A percentile compares a stretch with the other conserved stretches of the same genome.
phyloP scores from a whole-genome alignment of 208 protist genomes.

The Leishmania braziliensis region DNA sequence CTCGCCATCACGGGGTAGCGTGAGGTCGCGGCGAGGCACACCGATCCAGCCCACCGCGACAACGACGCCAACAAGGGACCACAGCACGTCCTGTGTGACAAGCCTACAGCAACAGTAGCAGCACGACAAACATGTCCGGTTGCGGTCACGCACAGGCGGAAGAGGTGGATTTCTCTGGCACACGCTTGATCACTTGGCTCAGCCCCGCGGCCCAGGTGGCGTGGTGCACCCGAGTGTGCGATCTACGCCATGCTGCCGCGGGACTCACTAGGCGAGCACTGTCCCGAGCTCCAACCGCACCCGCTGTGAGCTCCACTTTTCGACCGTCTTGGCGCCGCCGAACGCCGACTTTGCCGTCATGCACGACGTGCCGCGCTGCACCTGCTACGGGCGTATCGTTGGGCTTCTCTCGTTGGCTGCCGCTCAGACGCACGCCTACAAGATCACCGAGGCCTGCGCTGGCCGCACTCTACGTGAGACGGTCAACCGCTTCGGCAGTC shows the following conservation, averaged over 20 bases:
- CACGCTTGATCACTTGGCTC: no score
- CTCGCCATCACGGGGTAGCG: not conserved
- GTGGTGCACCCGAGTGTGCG: no score
- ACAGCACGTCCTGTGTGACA: not conserved
- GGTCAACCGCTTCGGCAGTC: constrained; percentile 37
- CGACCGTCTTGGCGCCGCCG: not conserved
- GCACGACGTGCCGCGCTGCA: constrained; percentile 19
- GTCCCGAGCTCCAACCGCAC: not conserved
- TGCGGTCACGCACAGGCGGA: no score
- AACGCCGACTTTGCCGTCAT: constrained; percentile 19
- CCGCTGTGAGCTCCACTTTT: not conserved
- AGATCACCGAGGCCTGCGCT: constrained; percentile 43
- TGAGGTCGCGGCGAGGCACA: not conserved
- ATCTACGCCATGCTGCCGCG: no score
- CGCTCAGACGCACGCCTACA: constrained; percentile 30
- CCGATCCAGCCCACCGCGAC: not conserved
- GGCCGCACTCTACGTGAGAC: constrained; percentile 38
- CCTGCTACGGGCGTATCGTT: constrained; percentile 53
- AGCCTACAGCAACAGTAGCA: not conserved
- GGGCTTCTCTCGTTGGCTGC: constrained; percentile 34
- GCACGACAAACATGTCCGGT: not conserved
- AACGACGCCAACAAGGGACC: not conserved
- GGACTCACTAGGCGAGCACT: not conserved
- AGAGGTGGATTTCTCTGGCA: no score
- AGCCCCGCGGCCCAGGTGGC: no score